A percentile compares a stretch with the other conserved stretches of the same genome.
Conservation (phyloP, 139 green algal species). For the Micromonas commoda region DNA sequence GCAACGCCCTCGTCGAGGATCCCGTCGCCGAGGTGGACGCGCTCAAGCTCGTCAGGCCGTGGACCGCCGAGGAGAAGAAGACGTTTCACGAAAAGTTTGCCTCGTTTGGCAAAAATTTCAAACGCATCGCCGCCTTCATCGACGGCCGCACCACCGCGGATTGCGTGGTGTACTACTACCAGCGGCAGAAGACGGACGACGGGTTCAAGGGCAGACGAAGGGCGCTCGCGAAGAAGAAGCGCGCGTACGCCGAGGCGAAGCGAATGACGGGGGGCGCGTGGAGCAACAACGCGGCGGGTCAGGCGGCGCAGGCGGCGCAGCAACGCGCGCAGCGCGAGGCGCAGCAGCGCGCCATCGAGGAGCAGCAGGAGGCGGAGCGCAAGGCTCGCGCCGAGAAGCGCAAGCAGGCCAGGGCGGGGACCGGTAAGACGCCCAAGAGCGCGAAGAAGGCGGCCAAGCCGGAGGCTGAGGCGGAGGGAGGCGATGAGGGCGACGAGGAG, state of each 20-base stretch:
- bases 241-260: slow-evolving; percentile 53
- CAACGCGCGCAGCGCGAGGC: no score
- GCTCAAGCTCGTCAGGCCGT: slow-evolving; percentile 37
- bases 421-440: no score
- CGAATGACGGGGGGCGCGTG: neutral
- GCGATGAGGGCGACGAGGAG: neutral
- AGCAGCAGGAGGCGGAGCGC: no score
- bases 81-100: slow-evolving; percentile 85
- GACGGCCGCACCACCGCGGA: slow-evolving; percentile 61
- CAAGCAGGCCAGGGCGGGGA: no score
- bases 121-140: slow-evolving; percentile 66
- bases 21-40: slow-evolving; percentile 47
- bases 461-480: neutral
- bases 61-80: slow-evolving; percentile 65
- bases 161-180: slow-evolving; percentile 76
- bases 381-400: no score
- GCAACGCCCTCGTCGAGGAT: slow-evolving; percentile 55
- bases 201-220: slow-evolving; percentile 73
- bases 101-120: slow-evolving; percentile 68
- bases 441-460: no score
- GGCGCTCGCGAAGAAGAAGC: slow-evolving; percentile 82
- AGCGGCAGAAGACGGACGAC: slow-evolving; percentile 77
- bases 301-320: no score
- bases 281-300: neutral
- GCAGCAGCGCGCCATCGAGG: no score